Base-by-base conservation (phyloP, 164 flowering plant genomes). In the Chloranthus sessilifolius region DNA sequence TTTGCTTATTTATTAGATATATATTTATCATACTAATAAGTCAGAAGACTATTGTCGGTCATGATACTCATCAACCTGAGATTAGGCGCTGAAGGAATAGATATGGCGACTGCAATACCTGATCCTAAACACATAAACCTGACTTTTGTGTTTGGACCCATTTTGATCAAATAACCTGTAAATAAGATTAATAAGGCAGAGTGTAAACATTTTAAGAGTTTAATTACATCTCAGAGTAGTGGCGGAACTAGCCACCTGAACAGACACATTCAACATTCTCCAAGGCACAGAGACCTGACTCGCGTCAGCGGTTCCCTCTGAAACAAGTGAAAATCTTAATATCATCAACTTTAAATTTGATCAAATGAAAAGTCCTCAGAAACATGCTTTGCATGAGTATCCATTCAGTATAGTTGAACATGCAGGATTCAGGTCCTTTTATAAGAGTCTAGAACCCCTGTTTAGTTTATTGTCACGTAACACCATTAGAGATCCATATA, bases 131-230 rank as follows among this genome's bases (percentile, higher is more conserved):
- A 25, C 14, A 20, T 80, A 70, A 76, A 88, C 71, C 56, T 82
- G 67, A 89, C 83, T 89, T 95, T 47, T 73, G 75, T 27, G 95
- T 88, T 1, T 88, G 96, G 97, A 78, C 82, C 60, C 83, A 88
- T 64, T 88, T 85, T 61, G 88, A 88, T 58, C 74, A 86, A 63
- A 71, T 88, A 2, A 26, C 7, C n/a, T n/a, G n/a, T 40, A 76
- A 73, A 56, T 81, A 70, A 59, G 80, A 72, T 49, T 91, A 79
- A 7, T 58, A 60, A 4, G 79, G 92, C 96, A 33, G 79, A 81
- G 38, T 88, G 96, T 63, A 63, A 75, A 7, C 89, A 83, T 47
- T 89, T 92, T 50, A 77, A 72, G 53, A 86, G 76, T 75, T 79
- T 60, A 58, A 76, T 89, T 20, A 79, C 86, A 58, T 90, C 90